A percentile compares a stretch with the other conserved stretches of the same genome.
These are phyloP conservation scores for Biscutella auriculata DNA, from an alignment of 441 rosid species.

Conservation along the genomic window DNA sequence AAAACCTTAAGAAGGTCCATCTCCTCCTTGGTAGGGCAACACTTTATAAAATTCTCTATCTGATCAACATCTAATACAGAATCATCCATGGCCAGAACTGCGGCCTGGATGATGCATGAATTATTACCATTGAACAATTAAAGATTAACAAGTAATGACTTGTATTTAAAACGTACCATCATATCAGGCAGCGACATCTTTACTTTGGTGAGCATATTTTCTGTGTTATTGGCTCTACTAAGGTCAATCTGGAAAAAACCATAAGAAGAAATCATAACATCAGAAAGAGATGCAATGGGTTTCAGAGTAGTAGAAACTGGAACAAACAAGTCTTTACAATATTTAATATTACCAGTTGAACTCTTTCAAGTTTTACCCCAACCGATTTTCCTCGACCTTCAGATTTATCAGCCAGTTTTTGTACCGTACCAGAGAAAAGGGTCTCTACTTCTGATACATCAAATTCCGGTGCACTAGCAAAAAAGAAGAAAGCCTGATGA, in stretches of 20 bases:
- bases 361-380: constrained; percentile 80
- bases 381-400: constrained; percentile 54
- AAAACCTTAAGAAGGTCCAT: constrained; percentile 93
- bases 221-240: constrained; percentile 96
- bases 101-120: constrained; percentile 46
- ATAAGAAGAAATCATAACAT: neutral
- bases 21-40: constrained; percentile 90
- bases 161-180: constrained; percentile 63
- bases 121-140: neutral
- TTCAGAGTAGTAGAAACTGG: constrained; percentile 1
- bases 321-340: neutral
- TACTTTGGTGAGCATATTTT: constrained; percentile 98
- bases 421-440: constrained; percentile 74
- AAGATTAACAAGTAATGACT: neutral
- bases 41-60: constrained; percentile 80
- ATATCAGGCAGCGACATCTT: constrained; percentile 97
- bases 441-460: constrained; percentile 89
- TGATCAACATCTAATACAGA: constrained; percentile 75
- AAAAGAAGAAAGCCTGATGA: constrained; percentile 11
- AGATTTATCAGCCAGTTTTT: constrained; percentile 63
- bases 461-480: constrained; percentile 69
- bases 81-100: constrained; percentile 74
- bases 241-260: constrained; percentile 67
- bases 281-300: neutral
- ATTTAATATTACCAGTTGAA: constrained; percentile 54